These are phyloP conservation scores for Emergomyces pasteurianus DNA, from an alignment of 2,329 filamentous ascomycete genomes.

Conservation along the genomic window DNA sequence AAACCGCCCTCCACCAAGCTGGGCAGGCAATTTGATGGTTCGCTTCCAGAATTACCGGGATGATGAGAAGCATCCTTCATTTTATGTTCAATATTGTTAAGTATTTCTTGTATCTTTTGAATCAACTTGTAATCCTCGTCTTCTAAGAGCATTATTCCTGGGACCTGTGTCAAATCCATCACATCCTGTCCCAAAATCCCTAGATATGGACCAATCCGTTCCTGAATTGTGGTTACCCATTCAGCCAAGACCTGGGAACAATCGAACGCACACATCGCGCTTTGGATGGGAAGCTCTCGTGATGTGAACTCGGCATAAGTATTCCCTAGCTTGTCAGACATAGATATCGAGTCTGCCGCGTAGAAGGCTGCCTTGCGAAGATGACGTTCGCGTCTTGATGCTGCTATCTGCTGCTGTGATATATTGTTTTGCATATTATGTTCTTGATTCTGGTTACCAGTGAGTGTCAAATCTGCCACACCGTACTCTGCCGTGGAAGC, in stretches of 20 bases:
- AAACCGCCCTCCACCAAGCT: constrained; percentile 59
- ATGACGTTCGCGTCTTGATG: constrained; percentile 68
- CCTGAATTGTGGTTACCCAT: constrained; percentile 87
- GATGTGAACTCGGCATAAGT: constrained; percentile 76
- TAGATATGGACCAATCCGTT: constrained; percentile 79
- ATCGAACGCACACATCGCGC: constrained; percentile 84
- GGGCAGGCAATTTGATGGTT: constrained; percentile 41
- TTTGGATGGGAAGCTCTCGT: constrained; percentile 77
- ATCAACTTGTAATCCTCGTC: constrained; percentile 83
- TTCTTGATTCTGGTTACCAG: constrained; percentile 25
- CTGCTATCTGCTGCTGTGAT: constrained; percentile 20
- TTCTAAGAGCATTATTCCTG: constrained; percentile 79
- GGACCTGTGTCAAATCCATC: constrained; percentile 66
- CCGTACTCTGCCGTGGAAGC: constrained; percentile 27
- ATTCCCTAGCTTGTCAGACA: constrained; percentile 75
- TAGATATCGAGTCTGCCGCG: constrained; percentile 78
- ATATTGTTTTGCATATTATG: constrained; percentile 20
- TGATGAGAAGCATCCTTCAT: constrained; percentile 49
- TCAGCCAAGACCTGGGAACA: constrained; percentile 89
- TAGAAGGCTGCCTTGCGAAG: constrained; percentile 92
- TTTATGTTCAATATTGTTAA: constrained; percentile 66
- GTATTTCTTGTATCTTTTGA: constrained; percentile 67
- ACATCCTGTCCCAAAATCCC: constrained; percentile 76
- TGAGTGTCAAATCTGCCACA: constrained; percentile 25
- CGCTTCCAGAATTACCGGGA: constrained; percentile 10